Conservation (phyloP, 768 basidiomycete species). For the Phanerochaete carnosa region DNA sequence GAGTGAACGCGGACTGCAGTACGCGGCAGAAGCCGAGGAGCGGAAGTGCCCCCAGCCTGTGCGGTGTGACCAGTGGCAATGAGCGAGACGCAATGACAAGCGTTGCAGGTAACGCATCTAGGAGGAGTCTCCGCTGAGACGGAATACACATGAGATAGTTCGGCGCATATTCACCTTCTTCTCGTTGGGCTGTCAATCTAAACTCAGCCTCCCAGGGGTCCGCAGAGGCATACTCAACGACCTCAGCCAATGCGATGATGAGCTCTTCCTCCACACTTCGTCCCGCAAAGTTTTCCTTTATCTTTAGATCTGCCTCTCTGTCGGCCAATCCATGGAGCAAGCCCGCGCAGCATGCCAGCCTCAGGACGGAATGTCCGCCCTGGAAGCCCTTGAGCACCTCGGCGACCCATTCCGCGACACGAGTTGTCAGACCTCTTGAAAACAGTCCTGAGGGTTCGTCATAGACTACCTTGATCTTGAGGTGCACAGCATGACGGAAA, state of each 20-base stretch:
- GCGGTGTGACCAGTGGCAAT: conserved; percentile 48
- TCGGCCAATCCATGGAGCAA: conserved; percentile 65
- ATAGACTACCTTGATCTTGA: conserved; percentile 42
- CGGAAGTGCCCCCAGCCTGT: conserved; percentile 60
- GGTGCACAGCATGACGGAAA: conserved; percentile 58
- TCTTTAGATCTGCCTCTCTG: conserved; percentile 31
- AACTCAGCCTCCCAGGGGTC: conserved; percentile 70
- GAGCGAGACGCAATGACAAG: conserved; percentile 58
- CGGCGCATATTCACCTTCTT: conserved; percentile 24
- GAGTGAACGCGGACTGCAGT: conserved; percentile 41
- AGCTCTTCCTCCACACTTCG: conserved; percentile 59
- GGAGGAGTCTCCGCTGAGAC: neutral
- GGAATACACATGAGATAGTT: neutral
- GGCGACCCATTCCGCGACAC: conserved; percentile 27
- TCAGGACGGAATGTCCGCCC: conserved; percentile 61
- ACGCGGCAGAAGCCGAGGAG: conserved; percentile 39
- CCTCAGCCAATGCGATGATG: conserved; percentile 69
- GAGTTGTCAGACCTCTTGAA: conserved; percentile 34
- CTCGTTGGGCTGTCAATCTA: conserved; percentile 45
- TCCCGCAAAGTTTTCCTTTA: conserved; percentile 29
- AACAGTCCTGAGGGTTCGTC: conserved; percentile 28
- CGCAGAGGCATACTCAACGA: conserved; percentile 55
- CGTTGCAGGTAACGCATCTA: conserved; percentile 23
- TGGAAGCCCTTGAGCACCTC: conserved; percentile 27
- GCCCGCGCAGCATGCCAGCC: conserved; percentile 62